These are phyloP conservation scores for Lepidium sativum DNA, from an alignment of 345 rosid genomes.

Conservation along the genomic window DNA sequence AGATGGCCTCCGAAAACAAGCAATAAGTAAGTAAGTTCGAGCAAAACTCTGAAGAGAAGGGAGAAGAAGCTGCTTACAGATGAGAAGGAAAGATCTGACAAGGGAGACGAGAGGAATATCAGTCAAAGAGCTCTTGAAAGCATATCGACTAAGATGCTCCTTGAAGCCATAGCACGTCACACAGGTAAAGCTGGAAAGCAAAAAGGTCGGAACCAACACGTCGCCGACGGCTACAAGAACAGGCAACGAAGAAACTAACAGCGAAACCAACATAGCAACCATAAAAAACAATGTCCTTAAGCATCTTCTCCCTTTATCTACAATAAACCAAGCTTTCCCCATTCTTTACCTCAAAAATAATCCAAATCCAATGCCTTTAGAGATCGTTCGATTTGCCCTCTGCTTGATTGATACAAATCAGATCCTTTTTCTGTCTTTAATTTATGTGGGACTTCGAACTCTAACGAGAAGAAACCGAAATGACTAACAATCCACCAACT, in stretches of 20 bases:
- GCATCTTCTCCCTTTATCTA: constrained; percentile 65
- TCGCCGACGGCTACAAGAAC: constrained; percentile 74
- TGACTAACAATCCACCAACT: constrained; percentile 25
- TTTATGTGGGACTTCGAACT: constrained; percentile 29
- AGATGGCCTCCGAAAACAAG: too few species aligned
- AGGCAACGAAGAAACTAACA: constrained; percentile 71
- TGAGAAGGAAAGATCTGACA: constrained; percentile 69
- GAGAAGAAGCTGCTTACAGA: constrained; percentile 35
- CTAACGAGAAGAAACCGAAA: constrained; percentile 8
- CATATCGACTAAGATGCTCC: constrained; percentile 52
- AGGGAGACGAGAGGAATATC: constrained; percentile 84
- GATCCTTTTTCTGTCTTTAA: too few species aligned
- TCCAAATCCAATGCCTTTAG: background rate
- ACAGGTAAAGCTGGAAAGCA: constrained; percentile 75
- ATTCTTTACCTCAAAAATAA: background rate
- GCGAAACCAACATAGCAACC: constrained; percentile 88
- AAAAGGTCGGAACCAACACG: constrained; percentile 48
- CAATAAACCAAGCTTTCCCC: constrained; percentile 37
- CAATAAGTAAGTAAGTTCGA: background rate
- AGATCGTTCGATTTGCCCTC: background rate
- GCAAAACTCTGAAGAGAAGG: background rate
- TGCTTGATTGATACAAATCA: background rate
- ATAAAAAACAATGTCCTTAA: constrained; percentile 65
- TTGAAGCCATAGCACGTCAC: constrained; percentile 55
- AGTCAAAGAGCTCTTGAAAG: constrained; percentile 66